Conservation (phyloP, 495 filamentous ascomycete genomes). For the Daldinia grandis region DNA sequence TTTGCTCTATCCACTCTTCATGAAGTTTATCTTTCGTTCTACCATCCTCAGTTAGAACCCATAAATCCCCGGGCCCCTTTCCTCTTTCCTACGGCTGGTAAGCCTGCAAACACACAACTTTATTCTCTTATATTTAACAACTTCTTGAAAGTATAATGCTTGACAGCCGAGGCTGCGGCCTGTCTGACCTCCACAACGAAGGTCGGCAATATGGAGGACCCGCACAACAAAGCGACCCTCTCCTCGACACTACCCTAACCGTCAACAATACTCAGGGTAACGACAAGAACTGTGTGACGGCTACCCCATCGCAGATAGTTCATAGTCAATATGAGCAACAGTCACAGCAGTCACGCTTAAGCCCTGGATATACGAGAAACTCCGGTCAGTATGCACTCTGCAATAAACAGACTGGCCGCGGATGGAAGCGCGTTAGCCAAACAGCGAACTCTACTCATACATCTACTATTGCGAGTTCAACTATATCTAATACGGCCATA, state of each 20-base stretch:
- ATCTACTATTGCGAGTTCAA: not conserved
- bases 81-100: too few species aligned
- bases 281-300: too few species aligned
- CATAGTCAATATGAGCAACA: not conserved
- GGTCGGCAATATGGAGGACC: not conserved
- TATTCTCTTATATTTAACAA: not conserved
- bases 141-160: not conserved
- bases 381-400: conserved; percentile 4
- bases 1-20: not conserved
- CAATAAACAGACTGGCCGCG: conserved; percentile 3
- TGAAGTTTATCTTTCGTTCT: not conserved
- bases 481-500: not conserved
- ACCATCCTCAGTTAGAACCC: too few species aligned
- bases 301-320: not conserved
- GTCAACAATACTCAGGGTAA: too few species aligned
- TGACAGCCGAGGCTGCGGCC: conserved; percentile 3
- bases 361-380: conserved; percentile 1
- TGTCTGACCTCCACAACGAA: conserved; percentile 4
- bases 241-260: not conserved
- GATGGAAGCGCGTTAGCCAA: not conserved
- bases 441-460: not conserved
- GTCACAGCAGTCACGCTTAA: not conserved
- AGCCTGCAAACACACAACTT: too few species aligned
- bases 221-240: not conserved
- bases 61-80: not conserved